Evolutionary conservation across 2,329 filamentous ascomycete species (phyloP).

Genomic region (Alternaria triticina): DNA sequence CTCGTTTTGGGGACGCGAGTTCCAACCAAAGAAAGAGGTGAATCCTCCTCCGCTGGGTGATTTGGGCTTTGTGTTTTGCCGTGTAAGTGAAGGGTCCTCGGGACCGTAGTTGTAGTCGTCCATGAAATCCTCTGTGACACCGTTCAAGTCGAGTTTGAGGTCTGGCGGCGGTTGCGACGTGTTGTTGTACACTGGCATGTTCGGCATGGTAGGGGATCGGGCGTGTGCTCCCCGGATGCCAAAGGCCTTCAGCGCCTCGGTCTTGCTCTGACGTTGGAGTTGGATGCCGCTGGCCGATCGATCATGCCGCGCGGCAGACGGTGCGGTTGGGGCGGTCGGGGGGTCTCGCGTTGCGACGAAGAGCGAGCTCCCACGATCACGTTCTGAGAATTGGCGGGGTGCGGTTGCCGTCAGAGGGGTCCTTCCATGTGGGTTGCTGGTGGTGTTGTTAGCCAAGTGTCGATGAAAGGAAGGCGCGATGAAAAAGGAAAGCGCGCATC

Average conservation of each 20-base stretch:
- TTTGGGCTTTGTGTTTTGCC: constrained; percentile 48
- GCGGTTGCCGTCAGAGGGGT: constrained; percentile 37
- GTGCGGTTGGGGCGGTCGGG: neutral
- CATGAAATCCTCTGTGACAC: constrained; percentile 46
- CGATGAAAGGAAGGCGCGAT: neutral
- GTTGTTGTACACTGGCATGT: constrained; percentile 44
- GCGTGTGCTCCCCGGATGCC: constrained; percentile 30
- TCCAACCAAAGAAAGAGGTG: constrained; percentile 73
- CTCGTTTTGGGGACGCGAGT: constrained; percentile 59
- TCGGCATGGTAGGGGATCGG: constrained; percentile 49
- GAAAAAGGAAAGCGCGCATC: constrained; percentile 1
- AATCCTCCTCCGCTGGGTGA: constrained; percentile 59
- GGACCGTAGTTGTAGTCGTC: constrained; percentile 43
- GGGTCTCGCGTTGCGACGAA: constrained; percentile 18
- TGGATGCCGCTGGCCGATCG: constrained; percentile 44
- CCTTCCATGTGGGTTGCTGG: constrained; percentile 45
- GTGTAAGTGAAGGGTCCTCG: constrained; percentile 30
- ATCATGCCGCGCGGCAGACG: constrained; percentile 42
- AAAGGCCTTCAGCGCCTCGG: constrained; percentile 33
- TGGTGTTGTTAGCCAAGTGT: constrained; percentile 19
- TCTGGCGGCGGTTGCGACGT: constrained; percentile 38
- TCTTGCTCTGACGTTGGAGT: constrained; percentile 32
- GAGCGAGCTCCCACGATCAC: constrained; percentile 29
- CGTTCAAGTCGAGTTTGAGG: constrained; percentile 45
- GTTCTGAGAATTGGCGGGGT: constrained; percentile 30